phyloP scores from a whole-genome alignment of 345 rosid species.

The Corchorus olitorius region DNA sequence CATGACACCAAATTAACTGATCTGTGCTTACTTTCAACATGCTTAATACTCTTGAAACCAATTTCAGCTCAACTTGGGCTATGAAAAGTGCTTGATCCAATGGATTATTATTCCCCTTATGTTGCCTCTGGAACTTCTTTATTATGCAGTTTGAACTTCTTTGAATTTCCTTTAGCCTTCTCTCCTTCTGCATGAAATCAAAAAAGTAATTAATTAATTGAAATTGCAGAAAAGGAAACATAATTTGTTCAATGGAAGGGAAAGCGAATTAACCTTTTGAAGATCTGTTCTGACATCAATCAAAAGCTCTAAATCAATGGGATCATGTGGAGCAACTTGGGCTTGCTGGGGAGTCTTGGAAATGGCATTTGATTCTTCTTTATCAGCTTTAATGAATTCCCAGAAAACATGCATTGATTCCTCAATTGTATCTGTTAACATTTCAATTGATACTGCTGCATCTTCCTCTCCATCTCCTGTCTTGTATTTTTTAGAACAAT shows the following conservation, averaged over 20 bases:
- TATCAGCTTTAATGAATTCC: constrained; percentile 66
- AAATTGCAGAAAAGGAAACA: neutral
- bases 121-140: constrained; percentile 58
- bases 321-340: constrained; percentile 47
- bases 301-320: constrained; percentile 50
- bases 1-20: constrained; percentile 77
- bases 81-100: constrained; percentile 44
- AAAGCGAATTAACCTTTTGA: constrained; percentile 56
- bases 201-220: neutral
- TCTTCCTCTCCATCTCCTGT: constrained; percentile 43
- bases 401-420: constrained; percentile 57
- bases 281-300: constrained; percentile 46
- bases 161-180: constrained; percentile 65
- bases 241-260: neutral
- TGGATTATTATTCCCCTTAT: constrained; percentile 26
- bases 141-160: constrained; percentile 63
- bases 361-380: constrained; percentile 35
- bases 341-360: constrained; percentile 38
- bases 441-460: constrained; percentile 42
- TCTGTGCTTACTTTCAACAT: constrained; percentile 61
- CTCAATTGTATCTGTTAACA: constrained; percentile 39
- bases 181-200: constrained; percentile 57
- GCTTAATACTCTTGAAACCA: constrained; percentile 66
- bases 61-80: constrained; percentile 60
- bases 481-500: constrained; percentile 45